Evolutionary conservation across 2,329 filamentous ascomycete species (phyloP).

Genomic region (Alternaria viburni): DNA sequence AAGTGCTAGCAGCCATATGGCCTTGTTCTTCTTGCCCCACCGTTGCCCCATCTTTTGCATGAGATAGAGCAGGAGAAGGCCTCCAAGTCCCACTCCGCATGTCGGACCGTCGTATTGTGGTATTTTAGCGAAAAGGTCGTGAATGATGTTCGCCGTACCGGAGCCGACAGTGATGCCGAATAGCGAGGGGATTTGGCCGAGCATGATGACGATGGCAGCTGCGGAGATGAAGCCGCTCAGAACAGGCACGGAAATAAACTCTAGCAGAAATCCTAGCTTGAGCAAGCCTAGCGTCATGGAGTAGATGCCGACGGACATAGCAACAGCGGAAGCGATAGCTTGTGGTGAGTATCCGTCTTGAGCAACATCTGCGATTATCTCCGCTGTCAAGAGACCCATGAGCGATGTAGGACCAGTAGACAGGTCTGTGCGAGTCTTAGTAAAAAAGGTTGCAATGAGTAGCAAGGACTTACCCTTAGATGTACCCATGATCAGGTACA

Average conservation of each 20-base stretch:
- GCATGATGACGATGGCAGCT: conserved; percentile 68
- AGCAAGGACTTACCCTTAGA: conserved; percentile 28
- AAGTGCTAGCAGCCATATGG: conserved; percentile 65
- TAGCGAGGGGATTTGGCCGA: conserved; percentile 68
- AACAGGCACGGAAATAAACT: conserved; percentile 70
- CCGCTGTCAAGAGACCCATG: conserved; percentile 67
- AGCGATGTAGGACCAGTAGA: conserved; percentile 70
- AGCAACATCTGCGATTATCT: conserved; percentile 62
- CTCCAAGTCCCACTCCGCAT: conserved; percentile 64
- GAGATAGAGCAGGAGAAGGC: conserved; percentile 62
- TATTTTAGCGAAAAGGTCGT: conserved; percentile 63
- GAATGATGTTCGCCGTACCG: conserved; percentile 64
- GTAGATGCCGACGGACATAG: conserved; percentile 69
- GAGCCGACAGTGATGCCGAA: conserved; percentile 61
- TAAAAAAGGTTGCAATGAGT: neutral
- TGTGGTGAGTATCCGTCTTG: conserved; percentile 59
- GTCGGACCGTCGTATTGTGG: conserved; percentile 65
- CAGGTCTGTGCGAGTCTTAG: conserved; percentile 63
- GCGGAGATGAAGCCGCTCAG: conserved; percentile 71
- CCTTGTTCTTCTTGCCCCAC: conserved; percentile 64
- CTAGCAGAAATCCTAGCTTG: conserved; percentile 69
- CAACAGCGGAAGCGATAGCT: conserved; percentile 66
- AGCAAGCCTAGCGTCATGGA: conserved; percentile 65
- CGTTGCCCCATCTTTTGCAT: conserved; percentile 65
- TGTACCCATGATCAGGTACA: conserved; percentile 97